Percentiles rank a stretch among this genome's conserved stretches.
Evolutionary conservation across 805 yeast genomes (phyloP).

Genomic region (Yarrowia sp.): DNA sequence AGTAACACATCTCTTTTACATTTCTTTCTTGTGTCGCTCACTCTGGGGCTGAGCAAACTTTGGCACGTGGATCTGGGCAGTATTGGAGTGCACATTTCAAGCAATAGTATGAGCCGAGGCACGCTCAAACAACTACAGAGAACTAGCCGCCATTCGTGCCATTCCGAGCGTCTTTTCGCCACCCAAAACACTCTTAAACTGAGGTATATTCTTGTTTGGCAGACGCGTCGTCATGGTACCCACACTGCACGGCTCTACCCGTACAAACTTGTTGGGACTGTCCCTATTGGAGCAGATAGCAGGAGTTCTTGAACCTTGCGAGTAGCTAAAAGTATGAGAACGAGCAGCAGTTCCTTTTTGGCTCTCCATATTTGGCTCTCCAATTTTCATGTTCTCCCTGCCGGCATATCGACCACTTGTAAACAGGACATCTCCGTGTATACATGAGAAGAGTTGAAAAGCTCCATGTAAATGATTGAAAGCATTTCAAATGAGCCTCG

Average conservation of each 20-base stretch:
- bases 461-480: not conserved
- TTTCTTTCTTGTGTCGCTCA: slow-evolving; percentile 15
- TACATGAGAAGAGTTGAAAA: not conserved
- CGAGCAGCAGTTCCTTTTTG: no score
- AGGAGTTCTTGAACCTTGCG: slow-evolving; percentile 5
- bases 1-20: slow-evolving; percentile 23
- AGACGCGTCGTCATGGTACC: slow-evolving; percentile 17
- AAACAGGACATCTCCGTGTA: slow-evolving; percentile 9
- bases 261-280: not conserved
- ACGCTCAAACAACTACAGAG: not conserved
- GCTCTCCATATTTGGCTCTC: not conserved
- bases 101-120: not conserved
- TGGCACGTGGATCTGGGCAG: not conserved
- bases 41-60: slow-evolving; percentile 26
- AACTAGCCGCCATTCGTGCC: not conserved
- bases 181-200: not conserved
- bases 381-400: not conserved
- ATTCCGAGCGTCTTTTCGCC: not conserved
- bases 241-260: slow-evolving; percentile 14
- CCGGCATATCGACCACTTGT: not conserved
- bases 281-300: slow-evolving; percentile 20
- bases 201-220: slow-evolving; percentile 6
- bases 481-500: no score
- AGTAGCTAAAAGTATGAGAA: not conserved
- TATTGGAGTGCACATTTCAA: not conserved